A percentile compares a stretch with the other conserved stretches of the same genome.
phyloP scores from a whole-genome alignment of 1,284 basidiomycete species.

The Apiotrichum mycotoxinovorans region DNA sequence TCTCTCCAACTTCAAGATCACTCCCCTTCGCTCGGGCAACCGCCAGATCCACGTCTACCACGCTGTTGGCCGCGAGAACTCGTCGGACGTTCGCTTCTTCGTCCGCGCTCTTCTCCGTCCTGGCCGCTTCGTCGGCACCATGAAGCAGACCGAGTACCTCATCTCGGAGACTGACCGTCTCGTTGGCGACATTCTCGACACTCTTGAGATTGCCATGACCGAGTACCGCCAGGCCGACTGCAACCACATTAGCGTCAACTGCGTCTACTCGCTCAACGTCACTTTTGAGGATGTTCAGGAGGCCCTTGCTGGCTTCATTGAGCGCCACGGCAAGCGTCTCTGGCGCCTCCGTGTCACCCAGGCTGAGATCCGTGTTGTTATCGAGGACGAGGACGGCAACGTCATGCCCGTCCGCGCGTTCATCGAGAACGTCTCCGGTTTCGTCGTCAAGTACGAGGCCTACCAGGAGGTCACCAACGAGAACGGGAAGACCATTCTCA shows the following conservation, averaged over 20 bases:
- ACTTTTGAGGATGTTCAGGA: constrained; percentile 94
- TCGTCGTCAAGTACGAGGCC: constrained; percentile 97
- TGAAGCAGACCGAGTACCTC: constrained; percentile 94
- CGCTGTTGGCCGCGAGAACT: constrained; percentile 90
- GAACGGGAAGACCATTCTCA: constrained; percentile 87
- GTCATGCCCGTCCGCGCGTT: constrained; percentile 93
- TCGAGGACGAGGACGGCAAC: constrained; percentile 90
- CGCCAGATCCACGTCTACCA: constrained; percentile 97
- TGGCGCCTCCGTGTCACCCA: constrained; percentile 97
- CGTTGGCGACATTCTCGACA: constrained; percentile 89
- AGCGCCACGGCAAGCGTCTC: constrained; percentile 93
- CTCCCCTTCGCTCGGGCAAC: constrained; percentile 87
- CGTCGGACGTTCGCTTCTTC: constrained; percentile 96
- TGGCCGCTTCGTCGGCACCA: constrained; percentile 82
- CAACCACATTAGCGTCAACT: constrained; percentile 97
- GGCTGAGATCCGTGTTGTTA: constrained; percentile 91
- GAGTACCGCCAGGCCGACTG: constrained; percentile 85
- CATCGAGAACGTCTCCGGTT: constrained; percentile 97
- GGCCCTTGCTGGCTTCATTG: constrained; percentile 95
- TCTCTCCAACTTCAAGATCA: constrained; percentile 94
- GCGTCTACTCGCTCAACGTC: constrained; percentile 93
- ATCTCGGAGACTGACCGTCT: constrained; percentile 97
- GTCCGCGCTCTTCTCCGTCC: constrained; percentile 94
- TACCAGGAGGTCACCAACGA: constrained; percentile 98
- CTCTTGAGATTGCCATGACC: constrained; percentile 84